Percentiles rank a stretch among this genome's conserved stretches.
Conservation (phyloP, 345 rosid species). For the Rhodamnia argentea region DNA sequence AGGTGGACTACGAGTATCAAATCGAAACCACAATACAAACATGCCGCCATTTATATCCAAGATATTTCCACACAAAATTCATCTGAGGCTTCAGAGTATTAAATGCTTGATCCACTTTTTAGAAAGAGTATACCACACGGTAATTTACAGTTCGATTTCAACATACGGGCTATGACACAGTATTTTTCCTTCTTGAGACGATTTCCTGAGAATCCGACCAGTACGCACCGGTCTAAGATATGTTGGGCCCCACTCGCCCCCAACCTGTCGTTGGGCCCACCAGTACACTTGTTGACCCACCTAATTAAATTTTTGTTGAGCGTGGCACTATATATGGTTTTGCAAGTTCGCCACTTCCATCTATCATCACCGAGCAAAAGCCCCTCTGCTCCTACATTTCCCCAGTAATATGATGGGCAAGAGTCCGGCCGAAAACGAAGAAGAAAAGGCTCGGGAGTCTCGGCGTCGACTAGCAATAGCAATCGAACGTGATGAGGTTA, state of each 20-base stretch:
- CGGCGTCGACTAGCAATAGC: background rate
- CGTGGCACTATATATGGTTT: background rate
- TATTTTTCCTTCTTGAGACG: too few relatives aligned
- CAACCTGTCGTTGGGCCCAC: rapidly evolving
- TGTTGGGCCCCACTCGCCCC: background rate
- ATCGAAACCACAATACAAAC: background rate
- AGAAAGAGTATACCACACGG: background rate
- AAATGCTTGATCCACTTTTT: background rate
- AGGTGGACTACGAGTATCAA: background rate
- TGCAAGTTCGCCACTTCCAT: background rate
- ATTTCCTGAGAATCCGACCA: rapidly evolving
- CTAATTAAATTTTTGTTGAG: background rate
- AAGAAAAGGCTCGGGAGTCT: background rate
- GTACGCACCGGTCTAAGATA: background rate
- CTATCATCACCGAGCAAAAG: background rate
- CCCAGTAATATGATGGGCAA: background rate
- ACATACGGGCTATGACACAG: background rate
- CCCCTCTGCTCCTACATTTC: background rate
- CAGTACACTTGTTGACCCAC: background rate
- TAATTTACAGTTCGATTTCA: too few relatives aligned
- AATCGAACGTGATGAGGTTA: background rate
- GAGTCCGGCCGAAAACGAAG: background rate
- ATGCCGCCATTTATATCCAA: background rate
- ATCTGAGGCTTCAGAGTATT: background rate
- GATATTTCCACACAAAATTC: background rate